These are phyloP conservation scores for Albophoma yamanashiensis DNA, from an alignment of 2,329 filamentous ascomycete genomes.

Conservation along the genomic window DNA sequence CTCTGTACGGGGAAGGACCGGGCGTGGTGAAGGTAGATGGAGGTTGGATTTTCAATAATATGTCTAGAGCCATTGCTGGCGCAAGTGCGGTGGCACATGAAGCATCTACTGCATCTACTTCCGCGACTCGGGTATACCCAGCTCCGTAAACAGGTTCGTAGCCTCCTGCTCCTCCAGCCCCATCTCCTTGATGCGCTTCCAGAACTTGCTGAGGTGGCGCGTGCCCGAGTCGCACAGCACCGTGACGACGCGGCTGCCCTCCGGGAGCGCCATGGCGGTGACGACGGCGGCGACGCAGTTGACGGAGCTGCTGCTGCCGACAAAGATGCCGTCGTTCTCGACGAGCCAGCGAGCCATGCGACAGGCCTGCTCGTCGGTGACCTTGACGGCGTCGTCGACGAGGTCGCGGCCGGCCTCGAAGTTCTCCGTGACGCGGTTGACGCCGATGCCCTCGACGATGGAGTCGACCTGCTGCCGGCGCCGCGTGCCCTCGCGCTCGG, in stretches of 20 bases:
- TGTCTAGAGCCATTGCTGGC: not conserved
- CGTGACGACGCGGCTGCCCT: constrained; percentile 61
- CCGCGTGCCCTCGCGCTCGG: constrained; percentile 83
- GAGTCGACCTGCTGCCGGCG: constrained; percentile 87
- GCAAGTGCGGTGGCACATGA: not conserved
- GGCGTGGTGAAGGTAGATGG: not conserved
- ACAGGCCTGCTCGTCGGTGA: constrained; percentile 81
- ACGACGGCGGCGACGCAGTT: constrained; percentile 79
- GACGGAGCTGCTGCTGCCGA: constrained; percentile 91
- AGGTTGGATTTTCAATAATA: not conserved
- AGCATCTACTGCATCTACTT: too few species aligned
- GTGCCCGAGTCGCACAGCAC: constrained; percentile 79
- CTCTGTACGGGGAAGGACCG: not conserved
- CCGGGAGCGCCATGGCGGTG: constrained; percentile 51
- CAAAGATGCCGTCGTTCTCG: constrained; percentile 88
- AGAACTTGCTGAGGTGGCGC: constrained; percentile 76
- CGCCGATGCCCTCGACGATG: constrained; percentile 90
- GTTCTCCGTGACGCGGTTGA: constrained; percentile 90
- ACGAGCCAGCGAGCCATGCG: constrained; percentile 95
- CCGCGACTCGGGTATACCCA: constrained; percentile 27
- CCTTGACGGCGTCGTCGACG: constrained; percentile 81
- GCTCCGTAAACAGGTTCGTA: constrained; percentile 36
- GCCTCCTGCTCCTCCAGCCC: constrained; percentile 49
- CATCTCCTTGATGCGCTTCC: constrained; percentile 60
- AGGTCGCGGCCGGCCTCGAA: constrained; percentile 80